These are phyloP conservation scores for Rusavskia elegans DNA, from an alignment of 495 filamentous ascomycete species.

Conservation along the genomic window DNA sequence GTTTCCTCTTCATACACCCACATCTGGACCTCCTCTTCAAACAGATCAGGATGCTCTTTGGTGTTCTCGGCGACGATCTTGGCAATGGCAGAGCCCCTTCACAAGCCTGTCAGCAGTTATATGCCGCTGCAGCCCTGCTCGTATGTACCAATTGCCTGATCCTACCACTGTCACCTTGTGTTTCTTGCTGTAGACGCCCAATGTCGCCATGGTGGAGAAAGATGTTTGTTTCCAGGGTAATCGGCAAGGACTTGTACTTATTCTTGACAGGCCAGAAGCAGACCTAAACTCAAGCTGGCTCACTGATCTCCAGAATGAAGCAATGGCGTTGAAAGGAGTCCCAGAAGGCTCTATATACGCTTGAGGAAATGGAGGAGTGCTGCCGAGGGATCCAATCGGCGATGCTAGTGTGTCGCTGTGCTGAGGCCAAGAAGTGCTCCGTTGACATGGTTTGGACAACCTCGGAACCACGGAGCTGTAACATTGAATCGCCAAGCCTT, in stretches of 20 bases:
- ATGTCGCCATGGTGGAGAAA: constrained; percentile 23
- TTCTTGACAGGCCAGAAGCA: no score
- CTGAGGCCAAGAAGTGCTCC: neutral
- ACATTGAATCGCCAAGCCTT: no score
- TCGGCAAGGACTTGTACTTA: no score
- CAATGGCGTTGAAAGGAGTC: no score
- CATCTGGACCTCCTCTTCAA: constrained; percentile 86
- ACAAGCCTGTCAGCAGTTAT: constrained; percentile 4
- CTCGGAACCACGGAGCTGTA: neutral
- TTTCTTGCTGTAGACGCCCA: constrained; percentile 39
- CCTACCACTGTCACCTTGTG: constrained; percentile 93
- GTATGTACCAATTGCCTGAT: constrained; percentile 81
- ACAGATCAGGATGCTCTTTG: constrained; percentile 54
- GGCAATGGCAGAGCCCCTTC: constrained; percentile 84
- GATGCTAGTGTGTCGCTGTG: neutral
- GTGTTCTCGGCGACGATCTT: constrained; percentile 96
- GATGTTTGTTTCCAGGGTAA: no score
- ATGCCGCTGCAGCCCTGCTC: neutral
- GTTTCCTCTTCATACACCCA: constrained; percentile 91
- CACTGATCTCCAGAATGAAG: no score
- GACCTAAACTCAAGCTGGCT: no score
- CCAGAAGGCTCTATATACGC: neutral
- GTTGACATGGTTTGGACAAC: no score
- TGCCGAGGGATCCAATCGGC: neutral
- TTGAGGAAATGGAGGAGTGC: no score